phyloP scores from a whole-genome alignment of 2,329 filamentous ascomycete genomes.

The Parastagonospora avenae region DNA sequence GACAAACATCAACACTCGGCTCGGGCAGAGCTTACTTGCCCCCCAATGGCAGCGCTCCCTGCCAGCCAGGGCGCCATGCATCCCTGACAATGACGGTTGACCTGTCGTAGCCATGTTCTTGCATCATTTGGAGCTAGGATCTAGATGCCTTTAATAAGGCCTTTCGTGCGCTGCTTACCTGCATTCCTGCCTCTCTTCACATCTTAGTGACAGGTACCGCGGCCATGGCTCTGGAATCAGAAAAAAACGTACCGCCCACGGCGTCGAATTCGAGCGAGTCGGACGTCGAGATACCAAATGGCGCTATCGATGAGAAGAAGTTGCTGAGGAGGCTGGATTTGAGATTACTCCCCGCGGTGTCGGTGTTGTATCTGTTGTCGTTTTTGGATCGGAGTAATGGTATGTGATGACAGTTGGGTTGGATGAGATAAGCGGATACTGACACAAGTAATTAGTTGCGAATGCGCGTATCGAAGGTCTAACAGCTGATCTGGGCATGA shows the following conservation, averaged over 20 bases:
- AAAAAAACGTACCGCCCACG: conserved; percentile 18
- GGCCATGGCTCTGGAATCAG: conserved; percentile 30
- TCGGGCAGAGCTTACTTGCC: conserved; percentile 10
- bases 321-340: conserved; percentile 62
- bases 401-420: conserved; percentile 14
- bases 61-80: conserved; percentile 1
- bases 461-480: conserved; percentile 55
- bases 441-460: conserved; percentile 31
- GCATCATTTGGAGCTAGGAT: conserved; percentile 32
- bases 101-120: conserved; percentile 29
- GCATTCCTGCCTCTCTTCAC: not conserved
- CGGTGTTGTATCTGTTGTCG: conserved; percentile 48
- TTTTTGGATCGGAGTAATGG: conserved; percentile 47
- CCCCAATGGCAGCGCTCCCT: conserved; percentile 23
- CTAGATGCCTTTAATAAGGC: conserved; percentile 11
- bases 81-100: conserved; percentile 14
- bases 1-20: conserved; percentile 12
- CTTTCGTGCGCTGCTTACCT: not conserved
- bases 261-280: conserved; percentile 29
- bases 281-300: conserved; percentile 30
- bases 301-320: conserved; percentile 58
- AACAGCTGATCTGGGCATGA: conserved; percentile 38
- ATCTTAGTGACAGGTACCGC: not conserved
- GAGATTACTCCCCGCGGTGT: conserved; percentile 51
- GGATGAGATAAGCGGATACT: not conserved